A percentile compares a stretch with the other conserved stretches of the same genome.
Conservation (phyloP, 352 stramenopile genomes). For the Phytophthora macrochlamydospora region DNA sequence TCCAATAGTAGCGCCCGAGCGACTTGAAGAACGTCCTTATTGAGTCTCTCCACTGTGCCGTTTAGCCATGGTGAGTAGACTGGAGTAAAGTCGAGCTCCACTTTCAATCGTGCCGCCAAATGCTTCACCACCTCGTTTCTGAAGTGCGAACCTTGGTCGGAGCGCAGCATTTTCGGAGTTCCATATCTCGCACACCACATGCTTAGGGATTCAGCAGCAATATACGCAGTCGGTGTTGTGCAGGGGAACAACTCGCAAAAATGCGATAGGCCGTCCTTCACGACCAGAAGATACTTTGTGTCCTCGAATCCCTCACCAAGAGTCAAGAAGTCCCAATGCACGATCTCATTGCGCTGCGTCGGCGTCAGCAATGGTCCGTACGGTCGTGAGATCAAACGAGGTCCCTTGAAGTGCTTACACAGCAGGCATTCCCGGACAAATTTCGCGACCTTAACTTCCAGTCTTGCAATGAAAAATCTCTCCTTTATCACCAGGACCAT, state of each 20-base stretch:
- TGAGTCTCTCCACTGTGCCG: slow-evolving; percentile 19
- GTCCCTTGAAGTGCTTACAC: slow-evolving; percentile 20
- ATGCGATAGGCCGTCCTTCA: slow-evolving; percentile 14
- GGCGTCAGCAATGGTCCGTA: slow-evolving; percentile 5
- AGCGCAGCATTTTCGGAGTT: slow-evolving; percentile 5
- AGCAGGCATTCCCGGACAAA: slow-evolving; percentile 10
- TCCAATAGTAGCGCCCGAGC: slow-evolving; percentile 17
- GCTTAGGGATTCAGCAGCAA: slow-evolving; percentile 7
- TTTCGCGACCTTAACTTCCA: background rate
- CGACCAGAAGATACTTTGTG: background rate
- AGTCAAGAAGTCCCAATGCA: slow-evolving; percentile 19
- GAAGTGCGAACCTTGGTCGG: slow-evolving; percentile 27
- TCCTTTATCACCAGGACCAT: slow-evolving; percentile 2
- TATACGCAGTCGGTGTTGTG: background rate
- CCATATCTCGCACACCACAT: slow-evolving; percentile 14
- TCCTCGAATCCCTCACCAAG: slow-evolving; percentile 5
- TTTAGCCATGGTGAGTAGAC: slow-evolving; percentile 25
- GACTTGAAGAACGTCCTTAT: slow-evolving; percentile 21
- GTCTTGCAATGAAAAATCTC: slow-evolving; percentile 1
- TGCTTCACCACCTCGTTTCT: slow-evolving; percentile 16
- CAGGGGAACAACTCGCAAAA: slow-evolving; percentile 23
- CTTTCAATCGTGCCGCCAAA: slow-evolving; percentile 4
- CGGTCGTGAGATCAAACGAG: background rate
- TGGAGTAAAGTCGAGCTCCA: slow-evolving; percentile 4
- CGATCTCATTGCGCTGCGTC: slow-evolving; percentile 9